Evolutionary conservation across 139 green algal species (phyloP).

Genomic region (Microglena sp.): DNA sequence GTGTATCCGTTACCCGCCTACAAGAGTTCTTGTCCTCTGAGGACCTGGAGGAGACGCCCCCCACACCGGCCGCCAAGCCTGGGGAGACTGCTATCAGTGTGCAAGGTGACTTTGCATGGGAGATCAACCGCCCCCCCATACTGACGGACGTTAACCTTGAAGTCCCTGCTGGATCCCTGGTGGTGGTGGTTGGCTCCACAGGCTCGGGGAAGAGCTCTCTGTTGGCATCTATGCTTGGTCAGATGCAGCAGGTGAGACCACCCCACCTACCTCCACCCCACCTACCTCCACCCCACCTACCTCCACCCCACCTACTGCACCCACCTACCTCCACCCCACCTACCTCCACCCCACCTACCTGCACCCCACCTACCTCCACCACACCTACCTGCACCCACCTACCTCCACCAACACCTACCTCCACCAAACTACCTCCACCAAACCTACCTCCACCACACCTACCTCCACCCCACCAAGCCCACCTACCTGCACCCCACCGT

Average conservation of each 20-base stretch:
- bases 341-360: background rate
- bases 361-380: background rate
- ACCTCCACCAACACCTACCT: background rate
- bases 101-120: constrained; percentile 52
- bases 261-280: background rate
- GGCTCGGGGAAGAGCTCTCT: constrained; percentile 57
- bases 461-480: background rate
- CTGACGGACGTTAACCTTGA: constrained; percentile 37
- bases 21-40: constrained; percentile 35
- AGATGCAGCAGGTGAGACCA: constrained; percentile 29
- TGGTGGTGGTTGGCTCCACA: constrained; percentile 52
- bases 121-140: constrained; percentile 11
- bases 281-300: background rate
- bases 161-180: constrained; percentile 23
- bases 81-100: constrained; percentile 27
- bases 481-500: background rate
- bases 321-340: background rate
- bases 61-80: background rate
- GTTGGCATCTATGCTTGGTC: constrained; percentile 47
- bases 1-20: constrained; percentile 39
- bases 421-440: background rate
- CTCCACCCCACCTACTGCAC: background rate
- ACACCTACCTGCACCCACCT: too few species aligned
- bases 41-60: constrained; percentile 5
- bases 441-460: background rate